Percentiles rank a stretch among this genome's conserved stretches.
Conservation (phyloP, 208 protist species). For the Leishmania lainsoni region DNA sequence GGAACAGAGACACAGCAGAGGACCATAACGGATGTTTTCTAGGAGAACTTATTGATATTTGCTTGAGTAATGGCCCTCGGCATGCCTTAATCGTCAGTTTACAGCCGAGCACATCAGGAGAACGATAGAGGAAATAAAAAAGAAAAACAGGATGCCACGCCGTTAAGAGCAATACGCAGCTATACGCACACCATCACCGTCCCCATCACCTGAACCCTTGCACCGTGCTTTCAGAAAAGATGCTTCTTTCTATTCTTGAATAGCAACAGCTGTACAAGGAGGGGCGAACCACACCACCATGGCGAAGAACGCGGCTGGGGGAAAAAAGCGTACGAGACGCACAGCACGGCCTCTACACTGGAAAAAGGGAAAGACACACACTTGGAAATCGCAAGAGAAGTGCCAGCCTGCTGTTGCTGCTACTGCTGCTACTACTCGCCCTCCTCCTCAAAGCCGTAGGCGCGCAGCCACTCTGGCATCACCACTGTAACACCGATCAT, state of each 20-base stretch:
- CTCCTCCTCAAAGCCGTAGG: constrained; percentile 59
- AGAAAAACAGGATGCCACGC: neutral
- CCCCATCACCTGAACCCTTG: neutral
- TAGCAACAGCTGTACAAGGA: neutral
- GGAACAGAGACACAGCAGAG: neutral
- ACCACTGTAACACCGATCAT: constrained; percentile 92
- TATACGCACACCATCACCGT: neutral
- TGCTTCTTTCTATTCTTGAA: neutral
- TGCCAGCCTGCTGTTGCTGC: too few relatives aligned
- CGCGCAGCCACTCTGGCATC: constrained; percentile 82
- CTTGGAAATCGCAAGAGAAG: neutral
- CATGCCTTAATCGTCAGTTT: constrained; percentile 10
- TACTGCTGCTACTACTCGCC: neutral
- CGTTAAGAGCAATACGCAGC: neutral
- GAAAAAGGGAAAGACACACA: neutral
- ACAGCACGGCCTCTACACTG: neutral
- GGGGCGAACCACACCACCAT: neutral
- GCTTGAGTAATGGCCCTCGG: neutral
- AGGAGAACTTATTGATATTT: neutral
- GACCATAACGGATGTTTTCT: neutral
- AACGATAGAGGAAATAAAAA: neutral
- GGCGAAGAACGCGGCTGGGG: neutral
- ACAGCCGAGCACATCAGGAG: neutral
- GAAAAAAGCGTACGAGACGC: neutral
- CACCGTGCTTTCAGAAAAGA: neutral